phyloP scores from a whole-genome alignment of 2,329 filamentous ascomycete species.

The Aspergillus niger region DNA sequence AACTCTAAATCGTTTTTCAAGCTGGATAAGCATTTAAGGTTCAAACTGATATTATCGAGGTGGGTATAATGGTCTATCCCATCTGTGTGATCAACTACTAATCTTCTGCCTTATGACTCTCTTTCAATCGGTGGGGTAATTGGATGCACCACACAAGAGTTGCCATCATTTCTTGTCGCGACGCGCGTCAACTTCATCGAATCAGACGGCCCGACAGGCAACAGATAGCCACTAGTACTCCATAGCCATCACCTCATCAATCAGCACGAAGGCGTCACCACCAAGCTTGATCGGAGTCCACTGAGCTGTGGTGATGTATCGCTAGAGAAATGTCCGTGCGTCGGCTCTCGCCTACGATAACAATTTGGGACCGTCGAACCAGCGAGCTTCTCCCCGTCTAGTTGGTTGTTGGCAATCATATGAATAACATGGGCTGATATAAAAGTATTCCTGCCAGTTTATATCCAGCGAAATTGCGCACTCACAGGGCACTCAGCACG shows the following conservation, averaged over 20 bases:
- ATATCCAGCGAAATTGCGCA: neutral
- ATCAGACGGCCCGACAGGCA: neutral
- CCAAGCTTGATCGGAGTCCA: neutral
- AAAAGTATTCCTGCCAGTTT: neutral
- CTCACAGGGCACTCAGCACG: constrained; percentile 1
- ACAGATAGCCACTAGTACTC: neutral
- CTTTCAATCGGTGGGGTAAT: neutral
- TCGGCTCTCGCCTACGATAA: constrained; percentile 4
- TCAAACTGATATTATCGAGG: neutral
- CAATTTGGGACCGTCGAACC: neutral
- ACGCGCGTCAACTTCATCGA: neutral
- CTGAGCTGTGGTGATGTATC: neutral
- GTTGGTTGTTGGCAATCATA: neutral
- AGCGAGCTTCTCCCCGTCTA: neutral
- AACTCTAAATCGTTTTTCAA: neutral
- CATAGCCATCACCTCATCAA: neutral
- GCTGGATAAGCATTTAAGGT: neutral
- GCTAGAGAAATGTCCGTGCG: neutral
- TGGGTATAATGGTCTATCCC: neutral
- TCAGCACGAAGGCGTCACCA: constrained; percentile 2
- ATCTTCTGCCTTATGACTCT: neutral
- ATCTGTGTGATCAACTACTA: neutral
- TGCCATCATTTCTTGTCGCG: neutral
- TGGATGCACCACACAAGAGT: neutral
- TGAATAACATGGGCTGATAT: constrained; percentile 1